These are phyloP conservation scores for Cucurbita pepo DNA, from an alignment of 306 rosid genomes.

Conservation along the genomic window DNA sequence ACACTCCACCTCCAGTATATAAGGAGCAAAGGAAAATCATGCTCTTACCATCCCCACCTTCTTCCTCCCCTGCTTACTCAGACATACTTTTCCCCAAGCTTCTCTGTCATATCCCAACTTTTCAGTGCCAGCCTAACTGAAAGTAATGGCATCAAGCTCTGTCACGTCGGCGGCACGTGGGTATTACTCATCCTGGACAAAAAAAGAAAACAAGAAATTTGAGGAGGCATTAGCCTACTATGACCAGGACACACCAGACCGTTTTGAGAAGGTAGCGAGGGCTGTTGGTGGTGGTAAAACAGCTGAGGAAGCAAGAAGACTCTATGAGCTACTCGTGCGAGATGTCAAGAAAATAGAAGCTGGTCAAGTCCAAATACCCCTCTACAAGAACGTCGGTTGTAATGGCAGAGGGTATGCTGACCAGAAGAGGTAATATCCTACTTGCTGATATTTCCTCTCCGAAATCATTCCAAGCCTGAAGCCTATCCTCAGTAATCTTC, in stretches of 20 bases:
- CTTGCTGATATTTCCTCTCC: background rate
- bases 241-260: slow-evolving; percentile 68
- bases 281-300: slow-evolving; percentile 84
- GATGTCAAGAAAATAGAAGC: slow-evolving; percentile 60
- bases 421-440: slow-evolving; percentile 29
- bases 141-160: slow-evolving; percentile 25
- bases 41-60: slow-evolving; percentile 15
- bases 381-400: slow-evolving; percentile 27
- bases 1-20: slow-evolving; percentile 25
- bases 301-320: slow-evolving; percentile 51
- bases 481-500: background rate
- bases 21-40: slow-evolving; percentile 20
- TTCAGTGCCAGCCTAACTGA: background rate
- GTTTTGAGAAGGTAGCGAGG: slow-evolving; percentile 77
- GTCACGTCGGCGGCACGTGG: slow-evolving; percentile 13
- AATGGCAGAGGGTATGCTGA: slow-evolving; percentile 18
- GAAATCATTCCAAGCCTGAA: background rate
- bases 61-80: background rate
- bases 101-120: background rate
- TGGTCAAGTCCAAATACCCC: slow-evolving; percentile 57
- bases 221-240: slow-evolving; percentile 81
- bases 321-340: slow-evolving; percentile 60
- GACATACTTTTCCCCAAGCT: background rate
- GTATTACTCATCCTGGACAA: slow-evolving; percentile 41
- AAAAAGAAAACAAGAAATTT: slow-evolving; percentile 59